phyloP scores from a whole-genome alignment of 2,329 filamentous ascomycete species.

The Corinectria fuckeliana region DNA sequence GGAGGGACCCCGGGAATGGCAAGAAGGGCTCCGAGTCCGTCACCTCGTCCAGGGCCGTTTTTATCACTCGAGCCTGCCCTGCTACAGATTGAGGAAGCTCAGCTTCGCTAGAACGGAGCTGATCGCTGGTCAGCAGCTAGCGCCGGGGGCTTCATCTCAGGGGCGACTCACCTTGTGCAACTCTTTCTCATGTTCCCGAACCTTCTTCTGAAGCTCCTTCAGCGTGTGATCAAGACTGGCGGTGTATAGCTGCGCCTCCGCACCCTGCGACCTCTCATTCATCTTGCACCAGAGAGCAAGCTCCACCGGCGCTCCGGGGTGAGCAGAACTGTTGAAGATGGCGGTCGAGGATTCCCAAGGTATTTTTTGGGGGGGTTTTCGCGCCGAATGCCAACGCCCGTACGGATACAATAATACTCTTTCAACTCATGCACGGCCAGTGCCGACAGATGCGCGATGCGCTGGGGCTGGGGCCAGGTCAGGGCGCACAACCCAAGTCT shows the following conservation, averaged over 20 bases:
- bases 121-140: conserved; percentile 2
- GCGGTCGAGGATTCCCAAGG: background rate
- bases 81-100: conserved; percentile 37
- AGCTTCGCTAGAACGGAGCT: conserved; percentile 40
- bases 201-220: conserved; percentile 66
- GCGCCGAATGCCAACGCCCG: background rate
- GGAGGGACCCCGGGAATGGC: conserved; percentile 68
- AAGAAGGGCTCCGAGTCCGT: conserved; percentile 68
- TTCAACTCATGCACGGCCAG: conserved; percentile 8
- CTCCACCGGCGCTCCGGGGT: conserved; percentile 11
- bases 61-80: conserved; percentile 56
- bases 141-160: background rate
- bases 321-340: background rate
- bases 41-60: conserved; percentile 69
- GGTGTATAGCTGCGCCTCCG: conserved; percentile 41
- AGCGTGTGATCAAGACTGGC: conserved; percentile 70
- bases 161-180: conserved; percentile 51
- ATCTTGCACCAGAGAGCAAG: conserved; percentile 25
- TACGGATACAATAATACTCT: too few relatives aligned
- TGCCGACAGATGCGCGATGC: conserved; percentile 13
- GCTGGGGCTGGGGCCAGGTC: background rate
- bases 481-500: background rate
- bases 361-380: too few relatives aligned
- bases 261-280: conserved; percentile 33
- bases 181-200: conserved; percentile 60